Conservation (phyloP, 2,329 filamentous ascomycete genomes). For the Colletotrichum limetticola region DNA sequence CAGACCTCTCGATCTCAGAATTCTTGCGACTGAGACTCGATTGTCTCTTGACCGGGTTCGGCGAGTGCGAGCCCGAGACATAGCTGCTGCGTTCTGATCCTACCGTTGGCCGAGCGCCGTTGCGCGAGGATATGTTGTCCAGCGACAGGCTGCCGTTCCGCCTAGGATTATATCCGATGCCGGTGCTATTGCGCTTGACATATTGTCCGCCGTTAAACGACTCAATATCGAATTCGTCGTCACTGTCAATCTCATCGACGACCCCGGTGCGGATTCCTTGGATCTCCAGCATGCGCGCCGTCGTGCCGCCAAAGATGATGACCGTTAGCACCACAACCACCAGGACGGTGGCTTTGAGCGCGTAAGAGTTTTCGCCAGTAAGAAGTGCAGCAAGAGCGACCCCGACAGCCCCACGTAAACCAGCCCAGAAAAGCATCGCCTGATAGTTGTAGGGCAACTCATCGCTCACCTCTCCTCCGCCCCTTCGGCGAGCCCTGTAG, state of each 20-base stretch:
- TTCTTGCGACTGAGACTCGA: conserved; percentile 65
- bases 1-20: conserved; percentile 63
- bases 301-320: conserved; percentile 98
- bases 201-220: conserved; percentile 77
- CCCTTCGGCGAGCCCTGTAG: conserved; percentile 82
- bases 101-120: conserved; percentile 7
- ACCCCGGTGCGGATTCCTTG: conserved; percentile 96
- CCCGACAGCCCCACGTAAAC: conserved; percentile 92
- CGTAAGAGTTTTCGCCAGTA: conserved; percentile 81
- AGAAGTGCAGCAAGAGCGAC: conserved; percentile 93
- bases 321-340: conserved; percentile 97
- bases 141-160: conserved; percentile 70
- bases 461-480: conserved; percentile 75
- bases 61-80: conserved; percentile 64
- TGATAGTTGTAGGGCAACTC: conserved; percentile 96
- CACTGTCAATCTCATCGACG: conserved; percentile 95
- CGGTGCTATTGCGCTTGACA: conserved; percentile 81
- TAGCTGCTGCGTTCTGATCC: conserved; percentile 52
- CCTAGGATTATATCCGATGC: conserved; percentile 81
- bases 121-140: conserved; percentile 56
- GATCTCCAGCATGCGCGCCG: conserved; percentile 97
- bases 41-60: conserved; percentile 54
- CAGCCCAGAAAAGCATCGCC: conserved; percentile 99
- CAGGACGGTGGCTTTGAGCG: conserved; percentile 92
- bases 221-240: conserved; percentile 99